Evolutionary conservation across 2,329 filamentous ascomycete species (phyloP).

Genomic region (Truncatella angustata): DNA sequence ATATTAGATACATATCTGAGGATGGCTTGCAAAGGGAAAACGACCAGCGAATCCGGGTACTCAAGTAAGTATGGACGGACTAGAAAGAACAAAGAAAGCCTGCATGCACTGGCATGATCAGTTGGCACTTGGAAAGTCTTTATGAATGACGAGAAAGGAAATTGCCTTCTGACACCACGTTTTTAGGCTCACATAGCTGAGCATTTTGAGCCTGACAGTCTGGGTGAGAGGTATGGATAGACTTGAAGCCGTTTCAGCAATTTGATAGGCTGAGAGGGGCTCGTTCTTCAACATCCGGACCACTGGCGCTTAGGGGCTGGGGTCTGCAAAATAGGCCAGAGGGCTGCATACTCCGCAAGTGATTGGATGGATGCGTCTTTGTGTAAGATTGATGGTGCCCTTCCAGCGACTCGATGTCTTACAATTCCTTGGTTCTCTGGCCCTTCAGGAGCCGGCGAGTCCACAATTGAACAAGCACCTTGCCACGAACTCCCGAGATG

Average conservation of each 20-base stretch:
- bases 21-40: constrained; percentile 15
- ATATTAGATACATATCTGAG: constrained; percentile 27
- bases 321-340: constrained; percentile 37
- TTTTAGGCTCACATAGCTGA: constrained; percentile 32
- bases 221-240: constrained; percentile 30
- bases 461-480: constrained; percentile 31
- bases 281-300: constrained; percentile 28
- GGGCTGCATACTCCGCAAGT: constrained; percentile 43
- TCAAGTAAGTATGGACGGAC: constrained; percentile 3
- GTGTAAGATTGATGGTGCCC: constrained; percentile 38
- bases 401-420: constrained; percentile 48
- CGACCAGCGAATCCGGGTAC: constrained; percentile 27
- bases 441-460: constrained; percentile 25
- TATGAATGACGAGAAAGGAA: constrained; percentile 21
- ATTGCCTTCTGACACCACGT: constrained; percentile 22
- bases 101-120: constrained; percentile 18
- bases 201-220: constrained; percentile 25
- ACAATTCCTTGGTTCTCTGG: constrained; percentile 39
- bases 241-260: constrained; percentile 29
- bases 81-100: constrained; percentile 18
- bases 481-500: constrained; percentile 37
- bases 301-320: constrained; percentile 49
- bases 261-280: constrained; percentile 42
- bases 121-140: constrained; percentile 24
- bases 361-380: constrained; percentile 37